phyloP scores from a whole-genome alignment of 2,329 filamentous ascomycete genomes.

The Fusarium floridanum region DNA sequence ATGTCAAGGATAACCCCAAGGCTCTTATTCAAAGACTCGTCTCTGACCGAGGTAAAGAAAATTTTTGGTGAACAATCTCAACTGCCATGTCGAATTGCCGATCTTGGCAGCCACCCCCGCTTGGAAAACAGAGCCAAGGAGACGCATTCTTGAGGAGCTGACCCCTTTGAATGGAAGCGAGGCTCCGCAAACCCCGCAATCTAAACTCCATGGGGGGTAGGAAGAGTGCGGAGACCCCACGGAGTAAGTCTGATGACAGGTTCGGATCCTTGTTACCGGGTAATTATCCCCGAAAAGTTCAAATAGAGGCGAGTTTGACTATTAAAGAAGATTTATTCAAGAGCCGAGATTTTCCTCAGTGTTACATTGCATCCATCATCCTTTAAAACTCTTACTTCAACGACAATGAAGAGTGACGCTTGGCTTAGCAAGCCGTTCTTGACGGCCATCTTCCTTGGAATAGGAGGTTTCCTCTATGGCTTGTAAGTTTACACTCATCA shows the following conservation, averaged over 20 bases:
- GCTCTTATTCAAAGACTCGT: not conserved
- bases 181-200: conserved; percentile 33
- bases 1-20: not conserved
- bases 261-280: conserved; percentile 25
- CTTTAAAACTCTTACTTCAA: not conserved
- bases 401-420: conserved; percentile 44
- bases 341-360: not conserved
- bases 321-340: not conserved
- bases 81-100: conserved; percentile 40
- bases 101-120: conserved; percentile 34
- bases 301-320: conserved; percentile 21
- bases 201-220: conserved; percentile 27
- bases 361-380: not conserved
- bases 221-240: conserved; percentile 25
- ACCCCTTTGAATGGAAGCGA: conserved; percentile 19
- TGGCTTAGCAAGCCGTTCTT: conserved; percentile 56
- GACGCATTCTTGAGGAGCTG: conserved; percentile 7
- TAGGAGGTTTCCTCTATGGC: conserved; percentile 58
- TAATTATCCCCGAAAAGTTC: conserved; percentile 21
- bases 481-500: conserved; percentile 44
- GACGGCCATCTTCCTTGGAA: conserved; percentile 54
- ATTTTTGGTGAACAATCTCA: conserved; percentile 1
- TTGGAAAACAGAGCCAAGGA: conserved; percentile 2
- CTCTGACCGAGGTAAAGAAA: not conserved
- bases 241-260: conserved; percentile 1